Conservation (phyloP, 139 green algal genomes). For the Choricystis sp. region DNA sequence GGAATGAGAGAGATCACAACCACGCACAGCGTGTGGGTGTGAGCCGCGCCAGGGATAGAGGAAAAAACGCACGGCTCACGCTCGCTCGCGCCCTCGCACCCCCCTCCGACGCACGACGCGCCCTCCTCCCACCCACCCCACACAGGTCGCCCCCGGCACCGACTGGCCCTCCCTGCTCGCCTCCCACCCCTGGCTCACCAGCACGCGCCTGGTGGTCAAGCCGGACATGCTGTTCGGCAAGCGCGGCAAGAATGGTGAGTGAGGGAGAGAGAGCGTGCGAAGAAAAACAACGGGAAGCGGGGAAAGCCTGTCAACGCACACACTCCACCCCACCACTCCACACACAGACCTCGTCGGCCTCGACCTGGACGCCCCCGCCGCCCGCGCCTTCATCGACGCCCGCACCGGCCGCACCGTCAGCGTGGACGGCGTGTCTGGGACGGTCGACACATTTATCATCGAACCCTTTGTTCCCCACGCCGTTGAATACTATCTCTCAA, state of each 20-base stretch:
- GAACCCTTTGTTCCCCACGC: constrained; percentile 86
- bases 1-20: too few relatives aligned
- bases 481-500: constrained; percentile 66
- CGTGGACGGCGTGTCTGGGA: constrained; percentile 27
- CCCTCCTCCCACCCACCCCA: background rate
- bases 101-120: background rate
- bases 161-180: constrained; percentile 44
- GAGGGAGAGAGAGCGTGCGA: too few relatives aligned
- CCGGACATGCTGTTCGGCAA: constrained; percentile 93
- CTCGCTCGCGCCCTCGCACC: too few relatives aligned
- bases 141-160: constrained; percentile 29
- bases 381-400: constrained; percentile 52
- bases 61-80: too few relatives aligned
- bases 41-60: too few relatives aligned
- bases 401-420: constrained; percentile 29
- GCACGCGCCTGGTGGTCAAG: background rate
- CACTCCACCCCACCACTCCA: too few relatives aligned
- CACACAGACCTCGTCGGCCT: constrained; percentile 79
- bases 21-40: too few relatives aligned
- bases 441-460: constrained; percentile 76
- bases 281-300: too few relatives aligned
- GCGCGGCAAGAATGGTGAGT: constrained; percentile 83
- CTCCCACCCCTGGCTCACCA: constrained; percentile 45
- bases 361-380: constrained; percentile 37
- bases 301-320: too few relatives aligned